Evolutionary conservation across 2,329 filamentous ascomycete genomes (phyloP).

Genomic region (Fusarium redolens): DNA sequence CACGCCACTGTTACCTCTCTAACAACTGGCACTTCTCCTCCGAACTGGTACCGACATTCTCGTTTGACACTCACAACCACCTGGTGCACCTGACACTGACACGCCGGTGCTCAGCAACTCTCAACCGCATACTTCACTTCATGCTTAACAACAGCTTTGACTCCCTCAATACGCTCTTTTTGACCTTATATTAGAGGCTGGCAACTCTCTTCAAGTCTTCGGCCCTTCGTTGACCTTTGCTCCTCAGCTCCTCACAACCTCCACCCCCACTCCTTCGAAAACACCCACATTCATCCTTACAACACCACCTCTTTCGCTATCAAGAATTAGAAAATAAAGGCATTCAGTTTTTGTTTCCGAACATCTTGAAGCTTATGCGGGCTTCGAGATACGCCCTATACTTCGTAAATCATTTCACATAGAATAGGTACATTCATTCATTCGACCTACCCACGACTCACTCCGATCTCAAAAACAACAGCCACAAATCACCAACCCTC

Average conservation of each 20-base stretch:
- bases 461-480: neutral
- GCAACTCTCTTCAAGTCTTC: neutral
- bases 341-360: neutral
- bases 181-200: neutral
- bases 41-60: neutral
- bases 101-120: constrained; percentile 15
- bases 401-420: neutral
- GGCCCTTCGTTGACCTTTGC: neutral
- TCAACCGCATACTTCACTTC: neutral
- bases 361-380: neutral
- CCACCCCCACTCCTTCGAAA: neutral
- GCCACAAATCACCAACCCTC: neutral
- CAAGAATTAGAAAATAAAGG: neutral
- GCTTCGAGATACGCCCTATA: neutral
- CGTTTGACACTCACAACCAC: neutral
- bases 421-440: neutral
- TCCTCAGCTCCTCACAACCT: neutral
- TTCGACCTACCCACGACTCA: neutral
- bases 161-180: neutral
- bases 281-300: neutral
- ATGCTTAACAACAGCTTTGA: neutral
- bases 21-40: neutral
- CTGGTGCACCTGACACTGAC: constrained; percentile 10
- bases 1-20: neutral
- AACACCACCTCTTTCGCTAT: neutral